Conservation (phyloP, 768 basidiomycete species). For the Leccinum obscurum region DNA sequence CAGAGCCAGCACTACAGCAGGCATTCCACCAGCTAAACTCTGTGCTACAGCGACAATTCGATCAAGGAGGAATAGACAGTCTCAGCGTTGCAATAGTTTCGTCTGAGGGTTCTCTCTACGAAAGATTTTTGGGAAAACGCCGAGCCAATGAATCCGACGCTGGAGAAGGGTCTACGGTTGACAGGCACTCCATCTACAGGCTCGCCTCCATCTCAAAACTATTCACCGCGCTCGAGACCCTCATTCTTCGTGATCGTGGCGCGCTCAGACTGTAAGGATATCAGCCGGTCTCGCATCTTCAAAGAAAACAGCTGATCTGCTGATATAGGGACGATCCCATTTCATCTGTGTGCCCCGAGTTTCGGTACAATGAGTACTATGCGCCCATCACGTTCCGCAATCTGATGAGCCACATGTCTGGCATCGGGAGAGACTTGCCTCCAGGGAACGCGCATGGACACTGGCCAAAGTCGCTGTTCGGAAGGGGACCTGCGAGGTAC, state of each 20-base stretch:
- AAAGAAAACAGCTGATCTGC: neutral
- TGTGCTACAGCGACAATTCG: constrained; percentile 19
- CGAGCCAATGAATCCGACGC: constrained; percentile 45
- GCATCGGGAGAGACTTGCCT: constrained; percentile 37
- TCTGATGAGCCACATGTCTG: constrained; percentile 43
- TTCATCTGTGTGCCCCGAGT: constrained; percentile 27
- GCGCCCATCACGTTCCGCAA: constrained; percentile 40
- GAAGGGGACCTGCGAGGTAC: constrained; percentile 28
- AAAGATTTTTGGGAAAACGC: constrained; percentile 43
- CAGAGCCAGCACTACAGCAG: constrained; percentile 10
- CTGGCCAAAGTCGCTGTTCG: constrained; percentile 42
- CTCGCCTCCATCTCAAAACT: constrained; percentile 54
- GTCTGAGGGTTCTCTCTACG: constrained; percentile 44
- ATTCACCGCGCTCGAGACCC: constrained; percentile 48
- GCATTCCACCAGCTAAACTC: constrained; percentile 9
- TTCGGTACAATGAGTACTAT: constrained; percentile 21
- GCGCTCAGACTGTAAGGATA: constrained; percentile 37
- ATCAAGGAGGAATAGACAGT: constrained; percentile 45
- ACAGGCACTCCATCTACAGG: constrained; percentile 50
- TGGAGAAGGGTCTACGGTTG: constrained; percentile 24
- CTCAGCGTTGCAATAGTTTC: constrained; percentile 51
- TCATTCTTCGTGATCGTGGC: constrained; percentile 49
- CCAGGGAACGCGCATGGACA: constrained; percentile 29
- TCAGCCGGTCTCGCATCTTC: neutral
- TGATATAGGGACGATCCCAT: constrained; percentile 49